A percentile compares a stretch with the other conserved stretches of the same genome.
Evolutionary conservation across 495 filamentous ascomycete species (phyloP).

Genomic region (Penicillium odoratum): DNA sequence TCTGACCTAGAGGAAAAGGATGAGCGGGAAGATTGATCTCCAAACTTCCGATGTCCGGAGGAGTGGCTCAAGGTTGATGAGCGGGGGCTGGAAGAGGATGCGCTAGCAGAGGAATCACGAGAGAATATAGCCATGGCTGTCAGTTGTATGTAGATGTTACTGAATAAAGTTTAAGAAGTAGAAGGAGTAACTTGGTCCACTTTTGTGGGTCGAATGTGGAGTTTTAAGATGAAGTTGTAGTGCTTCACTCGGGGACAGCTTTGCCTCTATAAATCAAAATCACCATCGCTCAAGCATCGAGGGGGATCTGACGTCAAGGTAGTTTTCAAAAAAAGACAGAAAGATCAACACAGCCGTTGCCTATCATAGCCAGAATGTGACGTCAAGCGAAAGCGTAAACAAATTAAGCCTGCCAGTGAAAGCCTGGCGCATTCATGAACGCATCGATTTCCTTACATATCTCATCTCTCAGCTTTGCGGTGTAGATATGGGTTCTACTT

Average conservation of each 20-base stretch:
- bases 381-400: neutral
- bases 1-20: conserved; percentile 7
- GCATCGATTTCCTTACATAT: no score
- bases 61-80: conserved; percentile 17
- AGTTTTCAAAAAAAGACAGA: neutral
- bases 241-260: neutral
- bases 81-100: conserved; percentile 20
- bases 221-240: neutral
- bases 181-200: neutral
- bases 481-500: neutral
- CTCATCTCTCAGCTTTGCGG: neutral
- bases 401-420: neutral
- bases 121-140: conserved; percentile 24
- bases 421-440: neutral
- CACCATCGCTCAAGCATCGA: neutral
- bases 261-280: neutral
- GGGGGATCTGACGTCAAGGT: neutral
- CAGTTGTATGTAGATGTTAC: neutral
- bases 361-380: neutral
- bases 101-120: conserved; percentile 24
- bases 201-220: neutral
- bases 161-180: neutral
- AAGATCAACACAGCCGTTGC: neutral
- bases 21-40: conserved; percentile 16
- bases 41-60: conserved; percentile 12